A percentile compares a stretch with the other conserved stretches of the same genome.
Evolutionary conservation across 331 rosid species (phyloP).

Genomic region (Phaseolus coccineus): DNA sequence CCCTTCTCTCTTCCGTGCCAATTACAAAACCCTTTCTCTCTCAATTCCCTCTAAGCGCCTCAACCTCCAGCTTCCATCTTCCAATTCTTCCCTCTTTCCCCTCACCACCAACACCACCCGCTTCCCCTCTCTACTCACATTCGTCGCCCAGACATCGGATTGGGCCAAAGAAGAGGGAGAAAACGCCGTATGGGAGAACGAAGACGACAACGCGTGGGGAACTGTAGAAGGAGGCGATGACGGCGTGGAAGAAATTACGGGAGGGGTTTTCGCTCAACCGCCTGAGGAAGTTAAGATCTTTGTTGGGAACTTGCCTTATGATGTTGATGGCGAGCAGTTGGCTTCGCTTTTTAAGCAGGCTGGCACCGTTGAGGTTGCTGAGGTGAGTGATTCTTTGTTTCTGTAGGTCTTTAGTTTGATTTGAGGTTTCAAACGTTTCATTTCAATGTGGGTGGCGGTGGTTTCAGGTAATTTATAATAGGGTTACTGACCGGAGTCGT

Average conservation of each 20-base stretch:
- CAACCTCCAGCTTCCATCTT: slow-evolving; percentile 53
- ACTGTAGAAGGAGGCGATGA: slow-evolving; percentile 48
- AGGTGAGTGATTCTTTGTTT: slow-evolving; percentile 52
- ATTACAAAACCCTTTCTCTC: slow-evolving; percentile 50
- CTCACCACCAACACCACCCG: slow-evolving; percentile 47
- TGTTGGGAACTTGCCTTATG: slow-evolving; percentile 92
- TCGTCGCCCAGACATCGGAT: slow-evolving; percentile 78
- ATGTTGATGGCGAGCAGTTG: slow-evolving; percentile 74
- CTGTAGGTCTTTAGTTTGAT: not conserved
- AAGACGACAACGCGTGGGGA: slow-evolving; percentile 44
- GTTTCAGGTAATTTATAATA: slow-evolving; percentile 84
- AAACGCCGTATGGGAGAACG: slow-evolving; percentile 42
- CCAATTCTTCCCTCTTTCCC: slow-evolving; percentile 50
- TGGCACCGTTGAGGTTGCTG: slow-evolving; percentile 91
- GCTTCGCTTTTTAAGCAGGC: slow-evolving; percentile 78
- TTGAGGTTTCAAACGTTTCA: not conserved
- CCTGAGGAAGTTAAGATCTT: slow-evolving; percentile 85
- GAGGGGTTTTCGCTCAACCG: slow-evolving; percentile 55
- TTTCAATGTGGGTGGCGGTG: slow-evolving; percentile 42
- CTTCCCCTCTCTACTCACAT: slow-evolving; percentile 57
- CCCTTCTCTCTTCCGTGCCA: slow-evolving; percentile 58
- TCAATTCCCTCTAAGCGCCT: slow-evolving; percentile 56
- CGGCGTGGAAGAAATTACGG: slow-evolving; percentile 26
- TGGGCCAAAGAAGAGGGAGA: slow-evolving; percentile 74
- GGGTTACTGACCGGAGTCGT: slow-evolving; percentile 85